phyloP scores from a whole-genome alignment of 78 protist species.

The Salpingoeca rosetta region DNA sequence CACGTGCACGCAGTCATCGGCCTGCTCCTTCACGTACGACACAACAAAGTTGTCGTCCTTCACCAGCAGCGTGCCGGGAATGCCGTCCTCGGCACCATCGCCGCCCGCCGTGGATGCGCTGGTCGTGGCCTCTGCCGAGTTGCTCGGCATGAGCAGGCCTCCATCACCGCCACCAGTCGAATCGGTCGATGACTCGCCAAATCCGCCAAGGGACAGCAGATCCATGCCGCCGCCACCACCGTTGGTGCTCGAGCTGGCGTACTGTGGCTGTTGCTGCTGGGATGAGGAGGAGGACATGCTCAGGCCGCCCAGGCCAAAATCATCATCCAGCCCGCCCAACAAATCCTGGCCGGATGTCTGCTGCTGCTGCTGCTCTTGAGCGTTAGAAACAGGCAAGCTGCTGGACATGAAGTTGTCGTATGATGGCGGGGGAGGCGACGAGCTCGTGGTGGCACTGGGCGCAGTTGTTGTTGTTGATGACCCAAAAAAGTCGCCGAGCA shows the following conservation, averaged over 20 bases:
- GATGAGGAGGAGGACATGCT: background rate
- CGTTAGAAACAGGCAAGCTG: background rate
- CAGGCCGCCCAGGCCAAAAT: background rate
- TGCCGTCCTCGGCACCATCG: background rate
- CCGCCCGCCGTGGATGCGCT: background rate
- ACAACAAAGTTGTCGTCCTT: background rate
- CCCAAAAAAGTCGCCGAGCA: too few relatives aligned
- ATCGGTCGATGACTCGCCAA: background rate
- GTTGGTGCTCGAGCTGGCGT: background rate
- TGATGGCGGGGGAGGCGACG: too few relatives aligned
- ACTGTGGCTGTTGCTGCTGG: background rate
- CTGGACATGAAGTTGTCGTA: background rate
- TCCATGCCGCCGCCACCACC: background rate
- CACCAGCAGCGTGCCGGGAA: background rate
- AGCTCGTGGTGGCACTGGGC: too few relatives aligned
- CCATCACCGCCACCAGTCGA: background rate
- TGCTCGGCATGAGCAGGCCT: background rate
- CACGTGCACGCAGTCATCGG: background rate
- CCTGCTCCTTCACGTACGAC: background rate
- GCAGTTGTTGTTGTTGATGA: too few relatives aligned
- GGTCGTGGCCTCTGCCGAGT: background rate
- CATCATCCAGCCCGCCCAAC: background rate
- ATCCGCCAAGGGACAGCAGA: background rate
- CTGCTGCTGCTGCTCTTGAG: too few relatives aligned
- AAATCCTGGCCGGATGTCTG: too few relatives aligned